A percentile compares a stretch with the other conserved stretches of the same genome.
Evolutionary conservation across 352 stramenopile species (phyloP).

Genomic region (Phytophthora parvispora): DNA sequence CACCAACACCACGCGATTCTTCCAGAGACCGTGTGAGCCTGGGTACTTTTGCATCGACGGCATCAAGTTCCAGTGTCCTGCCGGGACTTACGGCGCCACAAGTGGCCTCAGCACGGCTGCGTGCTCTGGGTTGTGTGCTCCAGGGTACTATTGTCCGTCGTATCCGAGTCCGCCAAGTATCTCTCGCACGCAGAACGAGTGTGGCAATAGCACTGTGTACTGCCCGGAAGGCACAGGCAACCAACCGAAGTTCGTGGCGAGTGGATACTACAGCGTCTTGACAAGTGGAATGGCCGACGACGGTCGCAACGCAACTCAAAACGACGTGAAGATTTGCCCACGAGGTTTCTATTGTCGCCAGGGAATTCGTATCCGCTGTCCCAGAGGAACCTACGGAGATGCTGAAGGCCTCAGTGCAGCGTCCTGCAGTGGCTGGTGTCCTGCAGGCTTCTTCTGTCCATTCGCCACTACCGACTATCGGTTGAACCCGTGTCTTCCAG

Average conservation of each 20-base stretch:
- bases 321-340: slow-evolving; percentile 58
- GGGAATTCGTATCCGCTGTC: slow-evolving; percentile 75
- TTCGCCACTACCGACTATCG: slow-evolving; percentile 60
- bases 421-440: slow-evolving; percentile 76
- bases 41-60: slow-evolving; percentile 83
- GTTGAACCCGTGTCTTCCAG: slow-evolving; percentile 45
- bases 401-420: slow-evolving; percentile 51
- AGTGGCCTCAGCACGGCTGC: slow-evolving; percentile 39
- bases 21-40: slow-evolving; percentile 70
- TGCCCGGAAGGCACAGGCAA: slow-evolving; percentile 72
- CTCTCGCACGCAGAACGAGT: slow-evolving; percentile 55
- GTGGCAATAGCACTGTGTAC: slow-evolving; percentile 58
- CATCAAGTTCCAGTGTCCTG: slow-evolving; percentile 75
- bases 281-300: slow-evolving; percentile 46
- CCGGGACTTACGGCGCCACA: slow-evolving; percentile 74
- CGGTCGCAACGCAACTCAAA: slow-evolving; percentile 65
- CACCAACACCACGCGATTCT: slow-evolving; percentile 67
- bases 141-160: slow-evolving; percentile 82
- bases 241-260: slow-evolving; percentile 43
- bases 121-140: slow-evolving; percentile 72
- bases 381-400: slow-evolving; percentile 73
- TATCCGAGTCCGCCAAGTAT: slow-evolving; percentile 55
- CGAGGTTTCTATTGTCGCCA: slow-evolving; percentile 77
- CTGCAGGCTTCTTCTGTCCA: slow-evolving; percentile 74
- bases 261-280: slow-evolving; percentile 64